These are phyloP conservation scores for Mycotypha africana DNA, from an alignment of 371 early-diverging fungal genomes.

Conservation along the genomic window DNA sequence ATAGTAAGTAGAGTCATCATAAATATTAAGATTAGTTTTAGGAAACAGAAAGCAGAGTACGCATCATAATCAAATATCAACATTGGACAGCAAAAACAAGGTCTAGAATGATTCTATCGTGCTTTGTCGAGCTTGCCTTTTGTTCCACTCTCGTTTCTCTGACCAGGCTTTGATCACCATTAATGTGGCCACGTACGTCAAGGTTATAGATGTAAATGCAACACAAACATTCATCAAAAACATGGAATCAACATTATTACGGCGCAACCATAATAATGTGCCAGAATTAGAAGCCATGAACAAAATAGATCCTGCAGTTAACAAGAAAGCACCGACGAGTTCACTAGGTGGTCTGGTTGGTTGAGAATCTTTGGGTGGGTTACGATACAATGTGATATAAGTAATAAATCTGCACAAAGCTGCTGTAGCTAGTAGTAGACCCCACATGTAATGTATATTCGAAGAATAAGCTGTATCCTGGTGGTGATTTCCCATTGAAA, in stretches of 20 bases:
- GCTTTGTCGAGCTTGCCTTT: no score
- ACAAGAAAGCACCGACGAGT: constrained; percentile 27
- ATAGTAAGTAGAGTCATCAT: no score
- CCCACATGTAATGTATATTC: constrained; percentile 49
- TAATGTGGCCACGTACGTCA: constrained; percentile 22
- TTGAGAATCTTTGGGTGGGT: constrained; percentile 9
- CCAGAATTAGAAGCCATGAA: constrained; percentile 40
- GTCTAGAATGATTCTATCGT: no score
- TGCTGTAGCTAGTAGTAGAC: constrained; percentile 39
- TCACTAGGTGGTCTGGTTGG: constrained; percentile 33
- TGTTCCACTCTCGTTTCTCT: constrained; percentile 9
- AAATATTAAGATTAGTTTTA: no score
- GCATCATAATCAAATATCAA: no score
- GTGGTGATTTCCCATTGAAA: constrained; percentile 52
- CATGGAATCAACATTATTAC: constrained; percentile 29
- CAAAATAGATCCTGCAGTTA: constrained; percentile 27
- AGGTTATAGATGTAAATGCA: constrained; percentile 24
- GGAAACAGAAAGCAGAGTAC: no score
- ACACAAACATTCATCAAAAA: constrained; percentile 34
- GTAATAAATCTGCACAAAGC: constrained; percentile 44
- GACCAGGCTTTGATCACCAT: constrained; percentile 33
- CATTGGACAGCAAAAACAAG: no score
- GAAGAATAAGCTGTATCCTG: constrained; percentile 47
- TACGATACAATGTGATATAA: constrained; percentile 20
- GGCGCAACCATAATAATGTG: constrained; percentile 27